phyloP scores from a whole-genome alignment of 805 yeast genomes.

The Candida loeiensis region DNA sequence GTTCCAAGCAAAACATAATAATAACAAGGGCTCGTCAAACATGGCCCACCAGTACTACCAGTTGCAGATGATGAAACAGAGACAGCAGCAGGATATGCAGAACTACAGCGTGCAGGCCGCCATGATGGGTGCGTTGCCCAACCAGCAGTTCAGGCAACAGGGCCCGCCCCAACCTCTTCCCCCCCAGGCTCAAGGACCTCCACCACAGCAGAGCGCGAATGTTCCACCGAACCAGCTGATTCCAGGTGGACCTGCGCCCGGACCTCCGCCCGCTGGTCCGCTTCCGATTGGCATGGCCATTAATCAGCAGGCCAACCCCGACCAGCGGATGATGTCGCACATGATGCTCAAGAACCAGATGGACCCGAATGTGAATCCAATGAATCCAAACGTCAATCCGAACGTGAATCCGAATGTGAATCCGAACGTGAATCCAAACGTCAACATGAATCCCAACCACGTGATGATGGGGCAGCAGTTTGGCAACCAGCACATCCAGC shows the following conservation, averaged over 20 bases:
- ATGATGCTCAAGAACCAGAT: constrained; percentile 4
- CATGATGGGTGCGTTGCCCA: constrained; percentile 13
- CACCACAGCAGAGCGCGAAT: constrained; percentile 10
- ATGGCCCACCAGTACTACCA: constrained; percentile 71
- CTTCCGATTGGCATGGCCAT: constrained; percentile 11
- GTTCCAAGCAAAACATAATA: constrained; percentile 66
- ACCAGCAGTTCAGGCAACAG: constrained; percentile 6
- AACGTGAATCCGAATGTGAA: background rate
- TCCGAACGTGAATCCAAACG: constrained; percentile 6
- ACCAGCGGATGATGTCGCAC: constrained; percentile 1
- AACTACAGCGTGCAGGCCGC: constrained; percentile 31
- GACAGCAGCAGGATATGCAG: constrained; percentile 52
- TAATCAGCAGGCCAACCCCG: background rate
- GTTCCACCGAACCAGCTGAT: constrained; percentile 6
- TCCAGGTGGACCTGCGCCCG: constrained; percentile 10
- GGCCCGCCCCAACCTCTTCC: constrained; percentile 4
- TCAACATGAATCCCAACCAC: background rate
- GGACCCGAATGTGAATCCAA: constrained; percentile 1
- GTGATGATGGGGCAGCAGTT: constrained; percentile 8
- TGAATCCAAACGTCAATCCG: background rate
- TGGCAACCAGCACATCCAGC: constrained; percentile 29
- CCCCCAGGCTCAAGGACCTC: constrained; percentile 6
- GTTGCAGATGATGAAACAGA: constrained; percentile 54
- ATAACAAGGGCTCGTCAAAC: constrained; percentile 43
- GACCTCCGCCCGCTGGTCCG: constrained; percentile 11